phyloP scores from a whole-genome alignment of 2,329 filamentous ascomycete species.

The Alternaria postmessia region DNA sequence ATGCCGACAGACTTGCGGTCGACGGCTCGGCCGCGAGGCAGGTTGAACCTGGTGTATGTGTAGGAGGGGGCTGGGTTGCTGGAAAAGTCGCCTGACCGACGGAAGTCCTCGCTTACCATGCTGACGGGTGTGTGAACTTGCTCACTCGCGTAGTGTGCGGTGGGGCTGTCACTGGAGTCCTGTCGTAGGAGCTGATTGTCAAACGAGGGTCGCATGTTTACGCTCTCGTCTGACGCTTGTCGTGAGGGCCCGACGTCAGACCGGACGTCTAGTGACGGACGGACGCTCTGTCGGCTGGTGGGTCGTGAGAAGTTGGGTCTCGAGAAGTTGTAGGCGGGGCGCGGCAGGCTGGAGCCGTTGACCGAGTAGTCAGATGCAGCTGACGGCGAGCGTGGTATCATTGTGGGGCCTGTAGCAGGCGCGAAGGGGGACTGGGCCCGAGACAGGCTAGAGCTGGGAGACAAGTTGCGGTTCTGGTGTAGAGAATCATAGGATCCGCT shows the following conservation, averaged over 20 bases:
- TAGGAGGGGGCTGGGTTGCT: constrained; percentile 72
- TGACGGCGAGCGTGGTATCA: constrained; percentile 78
- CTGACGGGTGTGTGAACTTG: constrained; percentile 74
- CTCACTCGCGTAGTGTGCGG: constrained; percentile 70
- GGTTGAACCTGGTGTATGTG: constrained; percentile 82
- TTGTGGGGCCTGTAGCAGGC: constrained; percentile 64
- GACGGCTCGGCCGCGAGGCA: constrained; percentile 82
- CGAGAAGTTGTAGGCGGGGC: constrained; percentile 84
- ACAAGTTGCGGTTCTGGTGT: constrained; percentile 74
- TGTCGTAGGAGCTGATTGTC: constrained; percentile 51
- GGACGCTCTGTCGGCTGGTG: constrained; percentile 73
- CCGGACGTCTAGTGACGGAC: constrained; percentile 55
- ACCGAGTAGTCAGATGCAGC: constrained; percentile 81
- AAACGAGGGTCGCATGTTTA: constrained; percentile 49
- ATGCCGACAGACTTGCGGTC: constrained; percentile 64
- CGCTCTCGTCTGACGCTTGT: constrained; percentile 49
- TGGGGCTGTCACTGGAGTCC: constrained; percentile 55
- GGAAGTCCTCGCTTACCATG: constrained; percentile 74
- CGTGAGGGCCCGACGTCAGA: constrained; percentile 47
- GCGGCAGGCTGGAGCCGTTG: constrained; percentile 64
- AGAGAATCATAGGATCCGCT: constrained; percentile 70
- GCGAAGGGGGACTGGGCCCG: constrained; percentile 70
- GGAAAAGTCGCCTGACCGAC: constrained; percentile 61
- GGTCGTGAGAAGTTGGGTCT: constrained; percentile 87
- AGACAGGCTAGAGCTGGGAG: constrained; percentile 72